phyloP scores from a whole-genome alignment of 1,139 yeast species.

The Yamadazyma sp. region DNA sequence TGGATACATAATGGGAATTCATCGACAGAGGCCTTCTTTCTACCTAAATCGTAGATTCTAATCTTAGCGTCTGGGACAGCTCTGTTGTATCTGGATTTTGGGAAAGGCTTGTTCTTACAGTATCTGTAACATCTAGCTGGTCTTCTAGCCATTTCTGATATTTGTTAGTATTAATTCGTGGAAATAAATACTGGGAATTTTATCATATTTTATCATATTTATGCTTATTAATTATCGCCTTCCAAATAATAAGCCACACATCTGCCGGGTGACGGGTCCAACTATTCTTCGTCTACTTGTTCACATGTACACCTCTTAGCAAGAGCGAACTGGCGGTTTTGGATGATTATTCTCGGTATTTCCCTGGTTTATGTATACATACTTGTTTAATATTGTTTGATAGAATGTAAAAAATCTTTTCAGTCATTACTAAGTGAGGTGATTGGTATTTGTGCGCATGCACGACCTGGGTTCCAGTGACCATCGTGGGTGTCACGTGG shows the following conservation, averaged over 20 bases:
- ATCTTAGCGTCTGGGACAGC: conserved; percentile 99
- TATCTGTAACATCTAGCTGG: conserved; percentile 99
- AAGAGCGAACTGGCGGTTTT: not conserved
- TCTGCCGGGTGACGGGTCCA: too few species aligned
- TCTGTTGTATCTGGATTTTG: conserved; percentile 99
- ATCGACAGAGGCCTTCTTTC: conserved; percentile 99
- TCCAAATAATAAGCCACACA: too few species aligned
- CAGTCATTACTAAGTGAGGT: not conserved
- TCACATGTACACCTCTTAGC: not conserved
- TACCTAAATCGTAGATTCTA: conserved; percentile 98
- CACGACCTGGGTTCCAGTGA: not conserved
- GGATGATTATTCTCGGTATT: not conserved
- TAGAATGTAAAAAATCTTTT: conserved; percentile 1
- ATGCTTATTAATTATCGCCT: conserved; percentile 3
- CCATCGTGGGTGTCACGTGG: conserved; percentile 1
- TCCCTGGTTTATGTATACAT: not conserved
- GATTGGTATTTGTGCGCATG: not conserved
- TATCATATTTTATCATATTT: not conserved
- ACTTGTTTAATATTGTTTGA: conserved; percentile 1
- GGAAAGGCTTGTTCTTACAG: conserved; percentile 99
- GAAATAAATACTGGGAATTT: not conserved
- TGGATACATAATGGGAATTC: conserved; percentile 99
- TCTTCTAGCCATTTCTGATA: conserved; percentile 96
- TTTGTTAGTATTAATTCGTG: conserved; percentile 30
- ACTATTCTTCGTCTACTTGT: too few species aligned